Evolutionary conservation across 805 yeast species (phyloP), one percentile per base, ranked within the genome.

Genomic region (Candida morakotiae): DNA sequence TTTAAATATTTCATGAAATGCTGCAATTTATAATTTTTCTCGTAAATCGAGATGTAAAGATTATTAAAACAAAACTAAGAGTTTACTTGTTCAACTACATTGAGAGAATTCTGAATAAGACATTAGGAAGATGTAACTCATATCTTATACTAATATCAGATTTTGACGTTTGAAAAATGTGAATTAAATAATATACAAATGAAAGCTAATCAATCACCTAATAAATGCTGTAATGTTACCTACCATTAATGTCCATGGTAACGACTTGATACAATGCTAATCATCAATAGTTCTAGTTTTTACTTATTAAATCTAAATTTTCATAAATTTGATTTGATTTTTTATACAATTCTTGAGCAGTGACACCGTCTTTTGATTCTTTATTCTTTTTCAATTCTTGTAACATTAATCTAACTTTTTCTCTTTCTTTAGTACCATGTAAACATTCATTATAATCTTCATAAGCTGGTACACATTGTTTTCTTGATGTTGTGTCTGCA

Each of bases 391-490:
- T 64, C 52, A 68, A 62, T 48, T 68, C 72, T 46, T 67, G 69
- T 51, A 64, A 53, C 71, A 68, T 63, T 40, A 66, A 49, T 52
- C 73, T 57, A 35, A 62, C 60, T 49, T 56, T 65, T 56, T 67
- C 73, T 48, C 72, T 63, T 49, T 68, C 73, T 47, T 68, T 68
- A 46, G 47, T 57, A 19, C 73, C 73, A 49, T 68, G 73, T 52
- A 68, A 62, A 49, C 73, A 68, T 47, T 68, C 73, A 40, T 56
- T 62, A 58, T 68, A 68, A 54, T 68, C 73, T 43, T 68, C 72
- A 45, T 61, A 68, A 27, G 52, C 58, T 13, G 73, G 73, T 23
- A 60, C 56, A 49, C 73, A 68, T 48, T 55, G 64, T 52, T 67
- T 67, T 43, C 60, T 63, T 36, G 62, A 35, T 24, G 54, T 52